phyloP scores from a whole-genome alignment of 768 basidiomycete species.

The Tulasnella sp. region DNA sequence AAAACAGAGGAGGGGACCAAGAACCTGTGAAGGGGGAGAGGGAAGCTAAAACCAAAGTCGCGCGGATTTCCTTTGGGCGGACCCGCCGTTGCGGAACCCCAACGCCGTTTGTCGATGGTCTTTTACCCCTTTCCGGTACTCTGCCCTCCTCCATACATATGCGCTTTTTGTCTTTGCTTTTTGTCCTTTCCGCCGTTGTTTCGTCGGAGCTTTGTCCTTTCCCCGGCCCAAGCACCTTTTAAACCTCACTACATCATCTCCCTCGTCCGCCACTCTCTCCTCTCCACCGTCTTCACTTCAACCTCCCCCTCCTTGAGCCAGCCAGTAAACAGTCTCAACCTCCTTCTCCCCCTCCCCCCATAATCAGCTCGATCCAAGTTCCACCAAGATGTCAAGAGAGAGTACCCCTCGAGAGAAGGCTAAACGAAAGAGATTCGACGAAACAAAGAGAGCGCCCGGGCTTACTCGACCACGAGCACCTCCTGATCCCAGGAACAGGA shows the following conservation, averaged over 20 bases:
- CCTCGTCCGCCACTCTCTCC: not conserved
- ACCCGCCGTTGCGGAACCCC: not conserved
- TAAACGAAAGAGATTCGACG: not conserved
- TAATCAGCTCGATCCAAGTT: not conserved
- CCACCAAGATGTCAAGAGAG: not conserved
- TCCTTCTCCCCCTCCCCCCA: not conserved
- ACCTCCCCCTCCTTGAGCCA: not conserved
- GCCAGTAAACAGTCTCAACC: not conserved
- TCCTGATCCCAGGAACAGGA: not conserved
- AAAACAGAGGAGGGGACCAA: not conserved
- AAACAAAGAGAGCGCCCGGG: not conserved
- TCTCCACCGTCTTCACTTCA: not conserved
- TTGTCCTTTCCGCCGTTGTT: not conserved
- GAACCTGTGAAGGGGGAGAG: not conserved
- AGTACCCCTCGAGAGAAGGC: not conserved
- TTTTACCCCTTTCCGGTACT: not conserved
- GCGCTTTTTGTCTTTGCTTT: not conserved
- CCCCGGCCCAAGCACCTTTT: not conserved
- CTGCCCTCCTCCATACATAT: not conserved
- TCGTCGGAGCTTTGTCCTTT: not conserved
- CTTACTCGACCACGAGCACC: not conserved
- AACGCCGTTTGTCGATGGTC: not conserved
- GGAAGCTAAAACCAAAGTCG: not conserved
- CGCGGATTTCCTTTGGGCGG: constrained; percentile 4
- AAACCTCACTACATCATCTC: not conserved